Percentiles rank a stretch among this genome's conserved stretches.
Conservation (phyloP, 495 filamentous ascomycete species). For the Hypoxylon fuscum region DNA sequence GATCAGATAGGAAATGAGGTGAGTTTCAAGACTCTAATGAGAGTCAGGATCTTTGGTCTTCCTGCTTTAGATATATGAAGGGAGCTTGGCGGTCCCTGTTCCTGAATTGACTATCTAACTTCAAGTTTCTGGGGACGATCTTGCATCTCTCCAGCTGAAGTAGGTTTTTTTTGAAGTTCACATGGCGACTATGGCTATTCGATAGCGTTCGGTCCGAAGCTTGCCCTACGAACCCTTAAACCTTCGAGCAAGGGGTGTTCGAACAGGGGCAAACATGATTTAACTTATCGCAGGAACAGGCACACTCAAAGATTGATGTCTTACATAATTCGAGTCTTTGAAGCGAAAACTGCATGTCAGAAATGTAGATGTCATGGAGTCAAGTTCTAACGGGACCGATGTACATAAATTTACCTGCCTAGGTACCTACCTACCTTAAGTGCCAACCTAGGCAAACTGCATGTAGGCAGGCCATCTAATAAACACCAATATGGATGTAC, state of each 20-base stretch:
- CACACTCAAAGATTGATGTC: slow-evolving; percentile 28
- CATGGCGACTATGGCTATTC: too few species aligned
- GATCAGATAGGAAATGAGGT: not conserved
- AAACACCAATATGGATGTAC: too few species aligned
- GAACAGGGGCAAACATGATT: slow-evolving; percentile 17
- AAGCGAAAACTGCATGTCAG: not conserved
- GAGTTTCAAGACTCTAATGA: too few species aligned
- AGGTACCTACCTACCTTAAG: too few species aligned
- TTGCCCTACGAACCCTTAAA: slow-evolving; percentile 24
- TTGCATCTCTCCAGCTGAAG: not conserved
- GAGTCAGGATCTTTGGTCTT: too few species aligned
- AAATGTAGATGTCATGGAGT: too few species aligned
- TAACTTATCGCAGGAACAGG: slow-evolving; percentile 28
- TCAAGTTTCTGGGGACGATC: slow-evolving; percentile 27
- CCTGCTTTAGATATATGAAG: too few species aligned
- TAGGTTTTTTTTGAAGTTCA: too few species aligned
- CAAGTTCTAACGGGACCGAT: too few species aligned
- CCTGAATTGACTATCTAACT: slow-evolving; percentile 24
- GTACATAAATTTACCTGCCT: too few species aligned
- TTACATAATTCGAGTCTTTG: slow-evolving; percentile 29
- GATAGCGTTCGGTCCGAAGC: slow-evolving; percentile 1
- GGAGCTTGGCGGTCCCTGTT: slow-evolving; percentile 33
- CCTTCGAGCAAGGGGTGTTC: slow-evolving; percentile 22
- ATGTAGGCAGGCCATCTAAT: too few species aligned
- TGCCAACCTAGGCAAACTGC: too few species aligned